Conservation (phyloP, 768 basidiomycete genomes). For the Xerocomellus intermedius region DNA sequence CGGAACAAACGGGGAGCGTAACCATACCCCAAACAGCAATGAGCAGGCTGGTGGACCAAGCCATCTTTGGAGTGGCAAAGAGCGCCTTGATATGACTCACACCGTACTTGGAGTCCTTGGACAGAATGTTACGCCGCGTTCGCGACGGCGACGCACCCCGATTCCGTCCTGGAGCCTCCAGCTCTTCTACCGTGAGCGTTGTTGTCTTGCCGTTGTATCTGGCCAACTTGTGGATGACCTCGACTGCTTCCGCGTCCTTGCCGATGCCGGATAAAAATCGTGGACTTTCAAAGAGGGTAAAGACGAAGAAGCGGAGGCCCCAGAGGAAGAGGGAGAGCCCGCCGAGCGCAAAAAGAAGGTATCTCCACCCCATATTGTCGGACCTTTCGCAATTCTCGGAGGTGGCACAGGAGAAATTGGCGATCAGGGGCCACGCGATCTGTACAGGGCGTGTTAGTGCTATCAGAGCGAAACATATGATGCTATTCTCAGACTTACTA, state of each 20-base stretch:
- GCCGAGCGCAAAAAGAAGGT: constrained; percentile 53
- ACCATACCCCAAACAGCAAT: constrained; percentile 47
- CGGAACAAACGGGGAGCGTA: background rate
- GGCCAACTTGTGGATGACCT: constrained; percentile 48
- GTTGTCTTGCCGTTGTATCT: constrained; percentile 46
- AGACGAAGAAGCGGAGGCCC: constrained; percentile 50
- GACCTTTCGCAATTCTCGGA: constrained; percentile 36
- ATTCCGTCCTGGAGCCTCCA: constrained; percentile 34
- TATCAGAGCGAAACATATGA: background rate
- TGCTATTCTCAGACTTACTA: constrained; percentile 32
- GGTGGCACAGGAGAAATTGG: constrained; percentile 49
- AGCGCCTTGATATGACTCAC: constrained; percentile 52
- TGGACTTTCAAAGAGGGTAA: constrained; percentile 55
- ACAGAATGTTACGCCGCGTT: constrained; percentile 28
- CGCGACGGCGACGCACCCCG: constrained; percentile 7
- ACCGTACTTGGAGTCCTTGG: constrained; percentile 42
- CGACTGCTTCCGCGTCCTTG: constrained; percentile 49
- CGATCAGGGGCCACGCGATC: constrained; percentile 61
- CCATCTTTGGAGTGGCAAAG: constrained; percentile 62
- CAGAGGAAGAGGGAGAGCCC: constrained; percentile 53
- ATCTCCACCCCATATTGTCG: constrained; percentile 65
- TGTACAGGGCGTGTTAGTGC: constrained; percentile 13
- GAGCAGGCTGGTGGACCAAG: constrained; percentile 62
- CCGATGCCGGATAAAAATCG: constrained; percentile 57
- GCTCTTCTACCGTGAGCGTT: constrained; percentile 44